Evolutionary conservation across 176 grass and related monocot species (phyloP).

Genomic region (Juncus inflexus): DNA sequence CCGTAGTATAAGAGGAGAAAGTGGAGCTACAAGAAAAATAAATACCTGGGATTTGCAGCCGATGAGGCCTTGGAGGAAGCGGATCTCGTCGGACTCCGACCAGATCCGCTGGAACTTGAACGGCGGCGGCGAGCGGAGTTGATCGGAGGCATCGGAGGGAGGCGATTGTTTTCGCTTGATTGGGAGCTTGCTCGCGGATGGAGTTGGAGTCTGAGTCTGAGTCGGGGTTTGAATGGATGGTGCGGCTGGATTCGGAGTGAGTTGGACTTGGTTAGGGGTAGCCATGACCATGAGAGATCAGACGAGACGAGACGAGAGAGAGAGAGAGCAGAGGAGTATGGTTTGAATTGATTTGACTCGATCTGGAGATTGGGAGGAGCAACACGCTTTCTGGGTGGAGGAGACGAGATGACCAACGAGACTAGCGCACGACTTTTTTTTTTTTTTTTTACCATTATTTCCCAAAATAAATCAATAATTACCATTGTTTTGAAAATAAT

Average conservation of each 20-base stretch:
- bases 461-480: no score
- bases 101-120: slow-evolving; percentile 92
- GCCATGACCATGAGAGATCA: slow-evolving; percentile 26
- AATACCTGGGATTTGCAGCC: slow-evolving; percentile 87
- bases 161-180: slow-evolving; percentile 81
- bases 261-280: slow-evolving; percentile 36
- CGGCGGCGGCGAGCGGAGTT: slow-evolving; percentile 22
- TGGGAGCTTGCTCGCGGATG: slow-evolving; percentile 78
- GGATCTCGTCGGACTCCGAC: slow-evolving; percentile 77
- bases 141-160: slow-evolving; percentile 14
- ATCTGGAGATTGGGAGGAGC: slow-evolving; percentile 22
- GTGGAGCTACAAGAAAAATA: slow-evolving; percentile 19
- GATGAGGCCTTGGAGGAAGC: slow-evolving; percentile 76
- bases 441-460: no score
- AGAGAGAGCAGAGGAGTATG: slow-evolving; percentile 12
- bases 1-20: neutral
- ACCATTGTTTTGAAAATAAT: no score
- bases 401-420: neutral
- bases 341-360: slow-evolving; percentile 11
- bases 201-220: slow-evolving; percentile 22
- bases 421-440: neutral
- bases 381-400: slow-evolving; percentile 11
- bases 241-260: slow-evolving; percentile 47
- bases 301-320: slow-evolving; percentile 19
- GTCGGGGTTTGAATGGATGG: slow-evolving; percentile 26